Percentiles rank a stretch among this genome's conserved stretches.
Conservation (phyloP, 164 flowering plant species). For the Pachysandra terminalis region DNA sequence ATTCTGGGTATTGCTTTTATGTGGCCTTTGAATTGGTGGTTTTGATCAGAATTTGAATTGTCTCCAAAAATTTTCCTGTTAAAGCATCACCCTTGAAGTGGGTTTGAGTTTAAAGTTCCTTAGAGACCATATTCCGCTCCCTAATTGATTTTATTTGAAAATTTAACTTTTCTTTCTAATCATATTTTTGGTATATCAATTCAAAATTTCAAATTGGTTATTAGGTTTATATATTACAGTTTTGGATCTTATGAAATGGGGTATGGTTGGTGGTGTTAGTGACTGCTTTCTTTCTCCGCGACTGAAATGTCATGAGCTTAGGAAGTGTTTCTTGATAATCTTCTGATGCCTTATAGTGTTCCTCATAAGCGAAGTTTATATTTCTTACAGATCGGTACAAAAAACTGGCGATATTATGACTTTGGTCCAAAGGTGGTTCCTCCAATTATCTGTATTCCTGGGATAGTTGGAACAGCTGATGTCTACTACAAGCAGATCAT, state of each 20-base stretch:
- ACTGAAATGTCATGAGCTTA: not conserved
- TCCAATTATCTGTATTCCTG: constrained; percentile 95
- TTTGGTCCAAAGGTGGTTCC: constrained; percentile 97
- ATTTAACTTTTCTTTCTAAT: not conserved
- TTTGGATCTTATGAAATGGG: not conserved
- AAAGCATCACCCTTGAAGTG: not conserved
- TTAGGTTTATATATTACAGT: not conserved
- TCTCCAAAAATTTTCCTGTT: not conserved
- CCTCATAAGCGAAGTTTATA: not conserved
- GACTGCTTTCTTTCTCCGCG: not conserved
- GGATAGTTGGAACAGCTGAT: constrained; percentile 94
- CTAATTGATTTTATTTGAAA: not conserved
- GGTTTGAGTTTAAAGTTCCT: constrained; percentile 2
- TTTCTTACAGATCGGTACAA: constrained; percentile 70
- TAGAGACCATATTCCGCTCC: not conserved
- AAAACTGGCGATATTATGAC: constrained; percentile 97
- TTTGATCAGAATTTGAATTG: not conserved
- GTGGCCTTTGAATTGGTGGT: not conserved
- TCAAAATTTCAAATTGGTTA: not conserved
- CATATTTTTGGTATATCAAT: not conserved
- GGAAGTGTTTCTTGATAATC: not conserved
- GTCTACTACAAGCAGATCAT: constrained; percentile 96
- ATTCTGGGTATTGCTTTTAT: too few species aligned
- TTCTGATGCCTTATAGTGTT: constrained; percentile 2
- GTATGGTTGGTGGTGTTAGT: not conserved